A percentile compares a stretch with the other conserved stretches of the same genome.
phyloP scores from a whole-genome alignment of 768 basidiomycete species.

The Suillus ampliporus region DNA sequence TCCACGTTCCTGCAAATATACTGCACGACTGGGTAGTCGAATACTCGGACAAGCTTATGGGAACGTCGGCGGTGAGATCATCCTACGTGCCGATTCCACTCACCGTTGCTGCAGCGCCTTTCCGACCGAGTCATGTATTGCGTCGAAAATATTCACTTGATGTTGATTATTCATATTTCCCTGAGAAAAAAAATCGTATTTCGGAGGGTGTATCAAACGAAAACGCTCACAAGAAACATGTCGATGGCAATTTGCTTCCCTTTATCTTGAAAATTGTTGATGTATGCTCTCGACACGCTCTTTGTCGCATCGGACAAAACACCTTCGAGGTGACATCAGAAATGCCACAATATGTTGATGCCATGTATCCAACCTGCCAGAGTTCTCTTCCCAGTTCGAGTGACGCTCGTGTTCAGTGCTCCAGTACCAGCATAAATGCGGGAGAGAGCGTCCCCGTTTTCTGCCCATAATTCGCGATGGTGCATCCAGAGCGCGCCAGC shows the following conservation, averaged over 20 bases:
- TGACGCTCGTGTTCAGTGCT: conserved; percentile 95
- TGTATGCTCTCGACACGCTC: conserved; percentile 93
- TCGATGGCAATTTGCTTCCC: conserved; percentile 95
- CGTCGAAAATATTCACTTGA: conserved; percentile 91
- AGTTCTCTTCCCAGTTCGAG: conserved; percentile 92
- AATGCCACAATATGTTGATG: background rate
- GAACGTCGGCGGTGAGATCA: conserved; percentile 11
- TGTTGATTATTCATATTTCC: conserved; percentile 90
- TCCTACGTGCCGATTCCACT: conserved; percentile 15
- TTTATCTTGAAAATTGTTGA: conserved; percentile 97
- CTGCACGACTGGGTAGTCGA: conserved; percentile 74
- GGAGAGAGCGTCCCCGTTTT: conserved; percentile 92
- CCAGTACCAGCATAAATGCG: conserved; percentile 95
- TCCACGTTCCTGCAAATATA: conserved; percentile 94
- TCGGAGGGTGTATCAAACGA: conserved; percentile 1
- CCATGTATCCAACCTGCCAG: conserved; percentile 64
- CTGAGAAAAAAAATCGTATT: conserved; percentile 46
- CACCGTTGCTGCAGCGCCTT: conserved; percentile 73
- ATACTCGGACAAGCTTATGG: conserved; percentile 76
- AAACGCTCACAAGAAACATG: conserved; percentile 79
- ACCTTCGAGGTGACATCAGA: conserved; percentile 48
- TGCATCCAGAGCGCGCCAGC: conserved; percentile 77
- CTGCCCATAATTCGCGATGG: conserved; percentile 96
- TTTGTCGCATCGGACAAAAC: conserved; percentile 96
- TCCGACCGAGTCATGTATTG: conserved; percentile 88